These are phyloP conservation scores for Leccinum ochraceum DNA, from an alignment of 768 basidiomycete species.

Conservation along the genomic window DNA sequence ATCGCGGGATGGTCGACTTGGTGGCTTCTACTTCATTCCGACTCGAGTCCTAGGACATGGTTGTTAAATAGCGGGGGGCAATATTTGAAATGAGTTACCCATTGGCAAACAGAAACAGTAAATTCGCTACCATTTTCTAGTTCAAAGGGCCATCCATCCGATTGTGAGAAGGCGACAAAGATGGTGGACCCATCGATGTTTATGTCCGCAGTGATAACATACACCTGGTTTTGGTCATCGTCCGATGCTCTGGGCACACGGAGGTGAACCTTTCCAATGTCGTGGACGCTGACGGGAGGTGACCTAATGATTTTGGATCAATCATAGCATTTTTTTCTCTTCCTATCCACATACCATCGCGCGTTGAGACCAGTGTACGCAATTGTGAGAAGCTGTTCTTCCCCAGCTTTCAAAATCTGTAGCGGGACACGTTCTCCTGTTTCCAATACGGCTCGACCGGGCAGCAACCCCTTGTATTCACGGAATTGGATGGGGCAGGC, in stretches of 20 bases:
- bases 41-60: slow-evolving; percentile 43
- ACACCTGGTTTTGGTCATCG: slow-evolving; percentile 35
- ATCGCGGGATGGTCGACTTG: slow-evolving; percentile 43
- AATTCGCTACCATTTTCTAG: slow-evolving; percentile 89
- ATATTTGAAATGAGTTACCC: slow-evolving; percentile 43
- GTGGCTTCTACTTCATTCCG: slow-evolving; percentile 39
- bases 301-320: slow-evolving; percentile 58
- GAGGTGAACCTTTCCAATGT: slow-evolving; percentile 83
- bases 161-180: slow-evolving; percentile 70
- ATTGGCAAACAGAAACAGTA: slow-evolving; percentile 68
- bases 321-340: neutral
- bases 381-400: slow-evolving; percentile 77
- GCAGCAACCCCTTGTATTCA: slow-evolving; percentile 75
- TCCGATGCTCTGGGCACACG: slow-evolving; percentile 52
- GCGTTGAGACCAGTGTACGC: slow-evolving; percentile 85
- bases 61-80: slow-evolving; percentile 17
- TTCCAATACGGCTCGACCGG: slow-evolving; percentile 58
- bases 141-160: slow-evolving; percentile 82
- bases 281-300: slow-evolving; percentile 86
- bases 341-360: slow-evolving; percentile 61
- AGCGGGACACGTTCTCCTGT: slow-evolving; percentile 72
- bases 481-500: slow-evolving; percentile 71
- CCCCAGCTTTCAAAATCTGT: slow-evolving; percentile 62
- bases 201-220: slow-evolving; percentile 74
- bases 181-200: slow-evolving; percentile 86